A percentile compares a stretch with the other conserved stretches of the same genome.
phyloP scores from a whole-genome alignment of 164 flowering plant species.

The Hamamelis virginiana region DNA sequence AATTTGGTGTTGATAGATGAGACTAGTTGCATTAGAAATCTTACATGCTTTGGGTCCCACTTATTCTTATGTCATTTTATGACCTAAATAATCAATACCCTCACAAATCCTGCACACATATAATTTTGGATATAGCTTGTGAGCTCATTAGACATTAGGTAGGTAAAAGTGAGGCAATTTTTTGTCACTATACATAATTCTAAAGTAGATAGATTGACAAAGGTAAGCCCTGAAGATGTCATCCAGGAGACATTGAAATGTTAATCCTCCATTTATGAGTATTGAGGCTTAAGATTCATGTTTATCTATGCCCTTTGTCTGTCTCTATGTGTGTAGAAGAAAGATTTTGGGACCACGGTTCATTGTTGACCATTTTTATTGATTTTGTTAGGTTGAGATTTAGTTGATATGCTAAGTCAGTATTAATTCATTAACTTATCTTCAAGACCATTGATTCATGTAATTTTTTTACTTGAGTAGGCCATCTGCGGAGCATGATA shows the following conservation, averaged over 20 bases:
- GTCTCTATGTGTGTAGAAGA: not conserved
- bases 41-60: too few species aligned
- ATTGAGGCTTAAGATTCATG: not conserved
- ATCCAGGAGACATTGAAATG: not conserved
- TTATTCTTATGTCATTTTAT: too few species aligned
- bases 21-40: too few species aligned
- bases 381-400: not conserved
- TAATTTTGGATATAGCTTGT: not conserved
- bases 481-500: not conserved
- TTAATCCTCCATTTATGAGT: not conserved
- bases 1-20: too few species aligned
- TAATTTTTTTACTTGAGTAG: not conserved
- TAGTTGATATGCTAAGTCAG: not conserved
- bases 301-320: not conserved
- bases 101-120: too few species aligned
- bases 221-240: not conserved
- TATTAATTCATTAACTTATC: not conserved
- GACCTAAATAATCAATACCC: too few species aligned
- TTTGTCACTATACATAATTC: not conserved
- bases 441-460: not conserved
- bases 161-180: not conserved
- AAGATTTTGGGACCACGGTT: not conserved
- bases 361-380: not conserved
- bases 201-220: too few species aligned
- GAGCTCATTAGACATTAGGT: not conserved